A percentile compares a stretch with the other conserved stretches of the same genome.
phyloP scores from a whole-genome alignment of 2,329 filamentous ascomycete genomes.

The Diaporthe longicolla region DNA sequence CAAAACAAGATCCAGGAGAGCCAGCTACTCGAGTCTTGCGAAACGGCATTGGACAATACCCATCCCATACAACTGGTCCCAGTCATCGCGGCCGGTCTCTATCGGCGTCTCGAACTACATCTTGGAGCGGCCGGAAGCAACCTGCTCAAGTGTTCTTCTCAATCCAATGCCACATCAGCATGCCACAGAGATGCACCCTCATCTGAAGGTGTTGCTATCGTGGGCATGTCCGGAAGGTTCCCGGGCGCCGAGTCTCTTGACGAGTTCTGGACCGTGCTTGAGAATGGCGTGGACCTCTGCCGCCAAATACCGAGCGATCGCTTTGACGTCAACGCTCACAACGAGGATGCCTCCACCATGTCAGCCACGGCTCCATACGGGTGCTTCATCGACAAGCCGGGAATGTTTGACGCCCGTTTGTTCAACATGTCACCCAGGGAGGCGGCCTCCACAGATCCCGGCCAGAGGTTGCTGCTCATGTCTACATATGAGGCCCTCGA shows the following conservation, averaged over 20 bases:
- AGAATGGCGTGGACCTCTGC: constrained; percentile 47
- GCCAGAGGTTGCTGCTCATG: constrained; percentile 34
- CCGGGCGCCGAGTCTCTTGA: constrained; percentile 16
- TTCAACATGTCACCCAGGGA: constrained; percentile 43
- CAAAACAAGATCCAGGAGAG: neutral
- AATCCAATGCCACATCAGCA: neutral
- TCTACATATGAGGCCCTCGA: constrained; percentile 41
- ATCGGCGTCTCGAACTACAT: constrained; percentile 11
- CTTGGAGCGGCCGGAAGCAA: neutral
- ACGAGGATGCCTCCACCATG: constrained; percentile 39
- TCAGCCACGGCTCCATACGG: constrained; percentile 57
- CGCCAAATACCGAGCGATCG: constrained; percentile 21
- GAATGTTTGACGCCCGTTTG: constrained; percentile 40
- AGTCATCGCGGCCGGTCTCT: constrained; percentile 20
- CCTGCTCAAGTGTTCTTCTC: neutral
- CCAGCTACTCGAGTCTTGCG: neutral
- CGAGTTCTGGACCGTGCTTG: constrained; percentile 31
- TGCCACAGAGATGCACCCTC: neutral
- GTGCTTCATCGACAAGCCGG: constrained; percentile 32
- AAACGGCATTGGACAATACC: neutral
- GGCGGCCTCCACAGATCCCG: constrained; percentile 39
- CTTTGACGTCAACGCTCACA: constrained; percentile 43
- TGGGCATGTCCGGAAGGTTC: constrained; percentile 30
- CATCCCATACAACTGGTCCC: neutral
- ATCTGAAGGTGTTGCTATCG: constrained; percentile 41